Evolutionary conservation across 208 protist genomes (phyloP), one percentile per base, ranked within the genome.

Genomic region (Crithidia expoeki): DNA sequence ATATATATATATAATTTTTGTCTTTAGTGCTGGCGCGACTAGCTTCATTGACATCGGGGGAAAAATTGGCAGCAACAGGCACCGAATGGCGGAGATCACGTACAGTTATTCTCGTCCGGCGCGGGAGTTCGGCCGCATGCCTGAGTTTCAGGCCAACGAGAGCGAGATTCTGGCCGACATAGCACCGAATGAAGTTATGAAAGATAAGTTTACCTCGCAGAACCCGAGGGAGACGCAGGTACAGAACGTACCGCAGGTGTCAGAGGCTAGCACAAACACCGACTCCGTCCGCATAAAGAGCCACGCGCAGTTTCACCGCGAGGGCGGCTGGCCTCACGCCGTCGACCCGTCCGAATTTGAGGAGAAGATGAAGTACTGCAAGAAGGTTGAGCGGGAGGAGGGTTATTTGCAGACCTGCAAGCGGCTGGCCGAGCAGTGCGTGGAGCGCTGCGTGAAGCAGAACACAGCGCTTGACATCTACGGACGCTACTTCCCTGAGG

Each of bases 401-500:
- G 85, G 86, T 53, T 98, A 98, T 74, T 50, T 98, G 42, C 82
- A 83, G n/a, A 93, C 94, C 9, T 96, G 97, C 76, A 80, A 84
- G 19, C 74, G 86, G 23, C 86, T 98, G 0, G 83, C 94, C 14
- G 93, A 98, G 56, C 84, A 89, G 64, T 93, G 76, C 33, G 78
- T 97, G 17, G 92, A 98, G 32, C 83, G 94, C 56, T 91, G 90
- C 47, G 83, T 99, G 47, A 97, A 98, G 76, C 97, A 99, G 72
- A 99, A 99, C 86, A 98, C 96, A 57, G 90, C 98, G 2, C 93
- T 99, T 53, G 97, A 99, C 81, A 99, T 99, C 68, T 99, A 98
- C 84, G 96, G 98, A 33, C 83, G 95, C 33, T 99, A 99, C 75
- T 99, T 99, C 71, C 56, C 72, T 1, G 92, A 96, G 27, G 77